Base-by-base conservation (phyloP, 2,329 filamentous ascomycete genomes). In the Emmonsia crescens region DNA sequence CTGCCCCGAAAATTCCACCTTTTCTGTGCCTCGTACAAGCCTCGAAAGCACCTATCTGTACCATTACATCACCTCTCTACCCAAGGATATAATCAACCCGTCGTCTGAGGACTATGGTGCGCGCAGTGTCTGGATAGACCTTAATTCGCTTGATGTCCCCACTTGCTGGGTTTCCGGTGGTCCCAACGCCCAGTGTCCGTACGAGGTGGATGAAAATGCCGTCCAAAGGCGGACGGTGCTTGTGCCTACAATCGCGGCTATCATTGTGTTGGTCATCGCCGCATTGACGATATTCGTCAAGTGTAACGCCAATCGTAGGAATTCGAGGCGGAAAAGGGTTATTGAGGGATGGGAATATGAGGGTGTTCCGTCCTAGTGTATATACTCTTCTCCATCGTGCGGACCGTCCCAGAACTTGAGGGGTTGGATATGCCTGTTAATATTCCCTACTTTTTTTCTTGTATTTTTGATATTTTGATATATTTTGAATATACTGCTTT, bases 321-420 rank as follows among this genome's bases (percentile, higher is more conserved):
- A 79, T 65, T 80, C 77, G 54, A 76, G 79, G 64, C 77, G 79
- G 55, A 76, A 77, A 31, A 78, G 80, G 67, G 76, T 82, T 56
- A 75, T 77, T 63, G 72, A 76, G 60, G 83, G 83, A 1, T 85
- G 83, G 80, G 83, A 87, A 67, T 88, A 88, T 74, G 86, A 88
- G 69, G 86, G 86, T 19, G 84, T 89, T 58, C 85, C 85, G 21
- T 78, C 76, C 3, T 79, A 63, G 55, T 46, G n/a, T 42, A 57
- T 44, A 27, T 44, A 16, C 31, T 29, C 6, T 31, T 2, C 16
- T 27, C 55, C 10, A n/a, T 3, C 5, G 16, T 33, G 16, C 2
- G 14, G 2, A 14, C 5, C 6, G 6, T 19, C 27, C 6, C 3
- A 16, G 14, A 24, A 4, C 21, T 55, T 24, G 33, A 36, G 6